Conservation (phyloP, 495 filamentous ascomycete species). For the Trichocladium uniseriatum region DNA sequence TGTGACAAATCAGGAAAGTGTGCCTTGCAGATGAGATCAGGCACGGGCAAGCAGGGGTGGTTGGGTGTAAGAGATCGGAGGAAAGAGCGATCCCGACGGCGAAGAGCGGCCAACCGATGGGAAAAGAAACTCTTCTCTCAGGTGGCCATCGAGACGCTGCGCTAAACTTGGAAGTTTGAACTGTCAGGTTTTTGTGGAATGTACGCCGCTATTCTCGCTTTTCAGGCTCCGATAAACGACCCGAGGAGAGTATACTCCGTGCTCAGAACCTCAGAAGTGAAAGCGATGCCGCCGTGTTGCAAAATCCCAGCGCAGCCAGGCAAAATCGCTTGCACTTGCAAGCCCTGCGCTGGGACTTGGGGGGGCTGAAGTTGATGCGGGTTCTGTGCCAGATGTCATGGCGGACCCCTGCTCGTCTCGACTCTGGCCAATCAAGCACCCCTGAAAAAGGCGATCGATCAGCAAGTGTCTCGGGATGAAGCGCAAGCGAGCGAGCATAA, state of each 20-base stretch:
- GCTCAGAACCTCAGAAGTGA: too few relatives aligned
- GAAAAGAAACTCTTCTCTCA: not conserved
- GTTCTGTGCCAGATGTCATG: conserved; percentile 24
- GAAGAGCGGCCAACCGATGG: too few relatives aligned
- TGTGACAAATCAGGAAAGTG: conserved; percentile 1
- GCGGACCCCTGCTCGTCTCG: conserved; percentile 14
- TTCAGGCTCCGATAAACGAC: too few relatives aligned
- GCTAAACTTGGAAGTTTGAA: not conserved
- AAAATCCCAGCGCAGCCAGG: conserved; percentile 5
- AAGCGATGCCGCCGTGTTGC: not conserved
- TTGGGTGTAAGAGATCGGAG: not conserved
- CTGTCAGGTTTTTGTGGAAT: too few relatives aligned
- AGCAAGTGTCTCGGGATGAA: conserved; percentile 30
- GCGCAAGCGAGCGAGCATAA: conserved; percentile 25
- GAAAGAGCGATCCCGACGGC: not conserved
- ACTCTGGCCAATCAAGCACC: conserved; percentile 18
- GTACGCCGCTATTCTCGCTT: too few relatives aligned
- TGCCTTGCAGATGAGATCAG: conserved; percentile 8
- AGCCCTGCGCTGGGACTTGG: conserved; percentile 10
- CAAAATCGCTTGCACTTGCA: too few relatives aligned
- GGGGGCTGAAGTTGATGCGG: conserved; percentile 24
- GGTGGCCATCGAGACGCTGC: conserved; percentile 7
- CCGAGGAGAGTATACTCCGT: too few relatives aligned
- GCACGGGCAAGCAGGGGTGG: not conserved
- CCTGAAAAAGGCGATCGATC: conserved; percentile 21